phyloP scores from a whole-genome alignment of 2,329 filamentous ascomycete species.

The Albophoma yamanashiensis region DNA sequence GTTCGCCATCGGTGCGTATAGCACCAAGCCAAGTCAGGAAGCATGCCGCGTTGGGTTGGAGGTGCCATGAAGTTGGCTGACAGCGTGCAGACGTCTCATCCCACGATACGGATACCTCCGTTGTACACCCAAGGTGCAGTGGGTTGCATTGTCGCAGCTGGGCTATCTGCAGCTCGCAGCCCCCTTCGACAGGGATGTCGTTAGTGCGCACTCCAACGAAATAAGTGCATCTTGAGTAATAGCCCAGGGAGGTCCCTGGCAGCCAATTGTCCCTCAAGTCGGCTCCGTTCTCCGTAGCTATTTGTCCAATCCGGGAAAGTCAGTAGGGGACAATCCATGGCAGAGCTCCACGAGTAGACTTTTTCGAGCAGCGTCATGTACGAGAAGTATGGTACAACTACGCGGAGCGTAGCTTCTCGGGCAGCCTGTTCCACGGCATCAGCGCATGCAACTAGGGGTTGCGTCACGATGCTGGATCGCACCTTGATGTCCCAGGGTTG shows the following conservation, averaged over 20 bases:
- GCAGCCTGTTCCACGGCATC: conserved; percentile 4
- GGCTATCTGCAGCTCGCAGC: background rate
- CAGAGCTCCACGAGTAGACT: background rate
- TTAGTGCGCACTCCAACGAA: background rate
- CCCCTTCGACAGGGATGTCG: background rate
- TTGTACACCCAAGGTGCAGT: background rate
- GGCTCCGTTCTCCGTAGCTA: background rate
- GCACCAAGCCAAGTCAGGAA: background rate
- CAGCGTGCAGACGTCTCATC: background rate
- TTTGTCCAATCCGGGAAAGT: conserved; percentile 1
- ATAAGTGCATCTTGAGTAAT: background rate
- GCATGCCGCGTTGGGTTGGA: background rate
- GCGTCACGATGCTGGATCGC: conserved; percentile 3
- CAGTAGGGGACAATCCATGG: background rate
- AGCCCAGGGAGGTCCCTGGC: background rate
- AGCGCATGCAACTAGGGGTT: background rate
- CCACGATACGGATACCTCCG: background rate
- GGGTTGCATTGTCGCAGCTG: background rate
- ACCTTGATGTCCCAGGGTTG: background rate
- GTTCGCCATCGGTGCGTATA: background rate
- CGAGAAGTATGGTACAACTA: no score
- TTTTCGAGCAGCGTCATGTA: background rate
- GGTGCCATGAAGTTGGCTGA: background rate
- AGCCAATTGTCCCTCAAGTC: conserved; percentile 1
- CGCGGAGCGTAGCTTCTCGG: background rate